Conservation (phyloP, 2,329 filamentous ascomycete genomes). For the Phyllosticta citribraziliensis region DNA sequence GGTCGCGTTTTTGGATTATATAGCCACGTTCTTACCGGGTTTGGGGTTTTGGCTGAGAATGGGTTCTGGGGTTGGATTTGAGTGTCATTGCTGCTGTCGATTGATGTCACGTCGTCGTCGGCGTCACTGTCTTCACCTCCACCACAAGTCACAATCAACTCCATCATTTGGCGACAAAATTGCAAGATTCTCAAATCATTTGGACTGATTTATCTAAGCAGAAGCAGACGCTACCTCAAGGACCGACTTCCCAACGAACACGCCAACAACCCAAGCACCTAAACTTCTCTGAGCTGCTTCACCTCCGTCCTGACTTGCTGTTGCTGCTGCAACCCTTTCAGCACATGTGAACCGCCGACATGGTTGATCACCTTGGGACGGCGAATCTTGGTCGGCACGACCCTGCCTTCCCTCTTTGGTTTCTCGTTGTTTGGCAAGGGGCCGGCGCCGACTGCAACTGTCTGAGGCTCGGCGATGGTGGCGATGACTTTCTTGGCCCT, state of each 20-base stretch:
- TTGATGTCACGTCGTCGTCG: too few species aligned
- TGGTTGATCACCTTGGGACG: not conserved
- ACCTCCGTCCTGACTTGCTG: not conserved
- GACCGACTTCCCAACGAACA: not conserved
- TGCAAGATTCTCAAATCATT: too few species aligned
- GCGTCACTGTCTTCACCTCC: too few species aligned
- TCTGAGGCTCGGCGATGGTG: not conserved
- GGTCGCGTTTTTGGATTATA: too few species aligned
- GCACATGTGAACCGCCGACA: not conserved
- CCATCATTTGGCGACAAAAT: too few species aligned
- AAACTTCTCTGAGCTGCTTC: not conserved
- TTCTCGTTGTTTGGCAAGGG: not conserved
- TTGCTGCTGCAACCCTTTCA: not conserved
- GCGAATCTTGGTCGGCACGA: not conserved
- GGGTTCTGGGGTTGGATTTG: too few species aligned
- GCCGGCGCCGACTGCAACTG: not conserved
- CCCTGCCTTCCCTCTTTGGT: not conserved
- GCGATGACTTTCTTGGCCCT: not conserved
- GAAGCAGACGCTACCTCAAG: not conserved
- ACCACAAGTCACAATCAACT: too few species aligned
- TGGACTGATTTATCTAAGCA: too few species aligned
- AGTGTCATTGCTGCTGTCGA: too few species aligned
- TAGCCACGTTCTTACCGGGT: too few species aligned
- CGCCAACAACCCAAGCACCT: not conserved
- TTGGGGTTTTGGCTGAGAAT: too few species aligned